phyloP scores from a whole-genome alignment of 73 alveolate species.

The Symbiodinium natans region DNA sequence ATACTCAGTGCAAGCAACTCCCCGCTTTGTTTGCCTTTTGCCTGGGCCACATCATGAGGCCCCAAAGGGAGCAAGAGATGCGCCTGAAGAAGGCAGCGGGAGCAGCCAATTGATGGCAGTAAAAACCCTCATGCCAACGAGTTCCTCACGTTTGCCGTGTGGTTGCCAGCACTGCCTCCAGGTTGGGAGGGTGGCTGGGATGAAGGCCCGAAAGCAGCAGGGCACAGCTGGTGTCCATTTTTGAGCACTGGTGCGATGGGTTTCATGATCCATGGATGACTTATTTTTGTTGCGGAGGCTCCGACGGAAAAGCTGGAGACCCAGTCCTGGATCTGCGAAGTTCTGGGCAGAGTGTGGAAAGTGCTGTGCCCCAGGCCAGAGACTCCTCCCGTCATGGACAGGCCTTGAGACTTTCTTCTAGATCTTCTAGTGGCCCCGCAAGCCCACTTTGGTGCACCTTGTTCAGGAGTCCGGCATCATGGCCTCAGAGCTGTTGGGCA shows the following conservation, averaged over 20 bases:
- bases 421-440: no score
- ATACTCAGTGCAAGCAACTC: no score
- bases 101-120: no score
- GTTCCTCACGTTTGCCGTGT: no score
- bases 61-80: constrained; percentile 23
- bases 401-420: no score
- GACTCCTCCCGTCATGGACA: not conserved
- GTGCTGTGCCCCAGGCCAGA: not conserved
- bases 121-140: no score
- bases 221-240: not conserved
- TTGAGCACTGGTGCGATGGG: not conserved
- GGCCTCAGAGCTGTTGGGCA: constrained; percentile 52
- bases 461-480: not conserved
- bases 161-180: no score
- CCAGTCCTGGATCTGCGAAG: not conserved
- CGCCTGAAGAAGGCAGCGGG: not conserved
- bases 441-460: no score
- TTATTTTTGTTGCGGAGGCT: no score
- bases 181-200: not conserved
- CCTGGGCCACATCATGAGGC: not conserved
- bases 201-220: no score
- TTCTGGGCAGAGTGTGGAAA: not conserved
- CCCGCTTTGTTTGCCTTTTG: no score
- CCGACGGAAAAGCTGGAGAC: not conserved
- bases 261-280: no score